Conservation (phyloP, 2,329 filamentous ascomycete species). For the Cladosporium velox region DNA sequence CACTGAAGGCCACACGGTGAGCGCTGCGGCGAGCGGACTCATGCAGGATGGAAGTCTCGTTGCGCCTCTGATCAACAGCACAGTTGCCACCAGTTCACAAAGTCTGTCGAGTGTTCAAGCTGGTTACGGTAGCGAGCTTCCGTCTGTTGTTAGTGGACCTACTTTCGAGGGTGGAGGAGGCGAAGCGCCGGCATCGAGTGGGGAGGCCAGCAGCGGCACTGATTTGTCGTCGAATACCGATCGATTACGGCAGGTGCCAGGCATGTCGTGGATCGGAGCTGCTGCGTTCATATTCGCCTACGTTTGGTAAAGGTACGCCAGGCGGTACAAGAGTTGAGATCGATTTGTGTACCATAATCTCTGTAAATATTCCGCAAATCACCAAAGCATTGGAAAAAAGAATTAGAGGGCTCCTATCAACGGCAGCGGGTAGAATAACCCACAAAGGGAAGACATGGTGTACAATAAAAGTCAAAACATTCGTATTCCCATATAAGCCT, state of each 20-base stretch:
- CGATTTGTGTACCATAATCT: not conserved
- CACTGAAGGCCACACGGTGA: not conserved
- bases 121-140: not conserved
- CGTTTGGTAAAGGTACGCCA: not conserved
- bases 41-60: not conserved
- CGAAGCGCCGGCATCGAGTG: not conserved
- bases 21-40: not conserved
- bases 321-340: not conserved
- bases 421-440: not conserved
- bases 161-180: not conserved
- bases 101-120: not conserved
- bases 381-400: not conserved
- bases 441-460: not conserved
- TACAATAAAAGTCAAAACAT: constrained; percentile 7
- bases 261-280: not conserved
- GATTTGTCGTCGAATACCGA: not conserved
- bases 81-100: not conserved
- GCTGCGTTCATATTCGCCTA: not conserved
- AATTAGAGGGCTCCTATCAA: not conserved
- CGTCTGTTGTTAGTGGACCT: not conserved
- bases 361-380: not conserved
- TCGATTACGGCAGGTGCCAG: not conserved
- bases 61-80: not conserved
- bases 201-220: not conserved
- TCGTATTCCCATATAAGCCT: constrained; percentile 20